Conservation (phyloP, 305 asterid genomes). For the Rubia peregrina region DNA sequence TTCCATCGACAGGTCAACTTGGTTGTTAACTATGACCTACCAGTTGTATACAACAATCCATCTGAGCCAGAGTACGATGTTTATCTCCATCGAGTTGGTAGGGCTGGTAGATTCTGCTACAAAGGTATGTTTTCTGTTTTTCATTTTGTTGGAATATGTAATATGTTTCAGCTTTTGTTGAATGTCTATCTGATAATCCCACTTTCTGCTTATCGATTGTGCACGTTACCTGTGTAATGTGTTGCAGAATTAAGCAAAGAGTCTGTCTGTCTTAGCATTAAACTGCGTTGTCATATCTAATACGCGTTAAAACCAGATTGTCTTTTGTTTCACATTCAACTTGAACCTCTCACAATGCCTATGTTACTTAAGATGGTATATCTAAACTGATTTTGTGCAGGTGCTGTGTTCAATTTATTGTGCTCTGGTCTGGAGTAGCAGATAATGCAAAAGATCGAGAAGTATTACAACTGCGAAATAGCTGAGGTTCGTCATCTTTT, state of each 20-base stretch:
- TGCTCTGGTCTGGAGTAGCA: slow-evolving; percentile 37
- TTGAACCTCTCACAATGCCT: neutral
- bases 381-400: slow-evolving; percentile 25
- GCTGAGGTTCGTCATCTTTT: neutral
- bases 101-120: slow-evolving; percentile 99
- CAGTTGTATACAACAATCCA: slow-evolving; percentile 35
- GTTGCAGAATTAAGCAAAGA: too few relatives aligned
- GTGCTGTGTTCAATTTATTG: slow-evolving; percentile 83
- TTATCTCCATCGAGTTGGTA: slow-evolving; percentile 89
- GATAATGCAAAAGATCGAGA: slow-evolving; percentile 64
- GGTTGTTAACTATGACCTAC: slow-evolving; percentile 87
- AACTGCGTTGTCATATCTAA: too few relatives aligned
- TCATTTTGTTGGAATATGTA: neutral
- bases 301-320: too few relatives aligned
- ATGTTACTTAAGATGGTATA: neutral
- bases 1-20: slow-evolving; percentile 60
- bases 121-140: slow-evolving; percentile 42
- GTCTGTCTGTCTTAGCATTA: too few relatives aligned
- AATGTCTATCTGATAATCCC: neutral
- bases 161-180: neutral
- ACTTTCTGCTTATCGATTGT: too few relatives aligned
- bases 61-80: slow-evolving; percentile 82
- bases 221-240: too few relatives aligned
- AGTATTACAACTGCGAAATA: slow-evolving; percentile 39
- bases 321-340: too few relatives aligned